Percentiles rank a stretch among this genome's conserved stretches.
phyloP scores from a whole-genome alignment of 2,329 filamentous ascomycete genomes.

The Fonsecaea erecta region DNA sequence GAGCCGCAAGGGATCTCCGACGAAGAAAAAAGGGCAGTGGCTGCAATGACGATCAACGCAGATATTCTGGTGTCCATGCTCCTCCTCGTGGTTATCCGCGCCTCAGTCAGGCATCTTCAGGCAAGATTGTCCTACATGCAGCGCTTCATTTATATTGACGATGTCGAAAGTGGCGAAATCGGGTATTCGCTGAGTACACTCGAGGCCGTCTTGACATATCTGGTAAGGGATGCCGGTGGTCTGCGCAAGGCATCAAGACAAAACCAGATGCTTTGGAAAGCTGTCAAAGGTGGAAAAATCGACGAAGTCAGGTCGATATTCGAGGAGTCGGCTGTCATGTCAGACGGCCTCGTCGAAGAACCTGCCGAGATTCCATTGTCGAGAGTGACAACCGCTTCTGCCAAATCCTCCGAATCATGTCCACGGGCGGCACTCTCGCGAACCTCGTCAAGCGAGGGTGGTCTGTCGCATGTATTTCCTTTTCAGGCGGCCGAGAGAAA shows the following conservation, averaged over 20 bases:
- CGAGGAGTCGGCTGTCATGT: conserved; percentile 65
- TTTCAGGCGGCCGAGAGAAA: conserved; percentile 66
- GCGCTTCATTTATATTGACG: conserved; percentile 96
- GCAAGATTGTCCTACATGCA: conserved; percentile 92
- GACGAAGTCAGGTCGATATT: conserved; percentile 76
- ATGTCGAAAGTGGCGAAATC: conserved; percentile 94
- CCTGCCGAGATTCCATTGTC: conserved; percentile 36
- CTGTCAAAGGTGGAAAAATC: conserved; percentile 76
- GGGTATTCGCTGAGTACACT: conserved; percentile 96
- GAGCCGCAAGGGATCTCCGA: conserved; percentile 52
- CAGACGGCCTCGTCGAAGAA: conserved; percentile 55
- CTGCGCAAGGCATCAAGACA: conserved; percentile 82
- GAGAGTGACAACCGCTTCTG: conserved; percentile 29
- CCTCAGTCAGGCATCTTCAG: conserved; percentile 83
- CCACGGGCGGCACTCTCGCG: conserved; percentile 26
- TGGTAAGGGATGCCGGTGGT: conserved; percentile 78
- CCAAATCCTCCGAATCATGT: conserved; percentile 31
- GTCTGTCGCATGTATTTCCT: conserved; percentile 84
- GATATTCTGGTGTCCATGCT: conserved; percentile 92
- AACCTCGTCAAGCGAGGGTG: conserved; percentile 50
- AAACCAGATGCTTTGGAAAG: conserved; percentile 87
- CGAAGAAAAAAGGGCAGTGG: conserved; percentile 57
- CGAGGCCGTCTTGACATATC: conserved; percentile 88
- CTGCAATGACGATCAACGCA: conserved; percentile 73
- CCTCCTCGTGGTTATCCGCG: conserved; percentile 88